Base-by-base conservation (phyloP, 257 asterid genomes). In the Solanum arcanum region DNA sequence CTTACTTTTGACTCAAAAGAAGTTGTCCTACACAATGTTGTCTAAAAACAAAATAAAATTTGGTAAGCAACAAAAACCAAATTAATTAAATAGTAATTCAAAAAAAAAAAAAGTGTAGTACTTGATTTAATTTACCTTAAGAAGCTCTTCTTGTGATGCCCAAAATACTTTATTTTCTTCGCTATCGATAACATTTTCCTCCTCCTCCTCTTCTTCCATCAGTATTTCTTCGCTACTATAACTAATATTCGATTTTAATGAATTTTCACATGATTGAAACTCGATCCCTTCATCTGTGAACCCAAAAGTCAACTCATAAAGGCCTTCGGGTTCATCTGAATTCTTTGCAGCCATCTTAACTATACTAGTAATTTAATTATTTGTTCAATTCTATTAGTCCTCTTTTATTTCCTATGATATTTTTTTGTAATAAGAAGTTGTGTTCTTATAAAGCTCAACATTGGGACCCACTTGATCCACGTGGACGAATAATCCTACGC, bases 131-230 rank as follows among this genome's bases (percentile, higher is more conserved):
- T 11, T 5, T 87, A 91, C 92, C 88, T 81, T 70, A 25, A 91
- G 86, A 86, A 91, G 87, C 83, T 89, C 87, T 68, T 44, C 66
- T 41, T 90, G 92, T 33, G 87, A 86, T 70, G 83, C 90, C 93
- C 92, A 91, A 31, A 89, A 91, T 1, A 31, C 72, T 88, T 89
- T 91, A 13, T 72, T 86, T 20, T 86, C 89, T 23, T 87, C 91
- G 7, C 9, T 56, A 46, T 72, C 77, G 41, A 27, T 59, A 46
- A 29, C 49, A 29, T 83, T 46, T 18, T 49, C 89, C 16, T 83
- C 89, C 2, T 90, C 91, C 6, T 90, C 93, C 25, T 87, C 88
- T 2, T 86, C 84, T 2, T 83, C 78, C 25, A 69, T 42, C 7
- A 16, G 4, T 70, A 64, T 73, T 6, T 86, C 90, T n/a, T 66